phyloP scores from a whole-genome alignment of 768 basidiomycete species.

The Collybia mongolica region DNA sequence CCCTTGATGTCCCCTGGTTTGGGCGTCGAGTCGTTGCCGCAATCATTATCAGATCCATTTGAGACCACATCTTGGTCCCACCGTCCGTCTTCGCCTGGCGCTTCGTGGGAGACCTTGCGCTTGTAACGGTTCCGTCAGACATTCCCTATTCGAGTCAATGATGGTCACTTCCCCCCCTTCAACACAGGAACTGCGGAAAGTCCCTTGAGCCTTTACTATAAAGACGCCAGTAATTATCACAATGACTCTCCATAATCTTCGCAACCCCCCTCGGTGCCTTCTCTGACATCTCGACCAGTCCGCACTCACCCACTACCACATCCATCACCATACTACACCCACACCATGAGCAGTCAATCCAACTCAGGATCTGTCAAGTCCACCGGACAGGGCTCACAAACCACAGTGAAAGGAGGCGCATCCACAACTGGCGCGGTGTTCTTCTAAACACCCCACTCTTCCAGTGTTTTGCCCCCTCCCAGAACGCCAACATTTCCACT shows the following conservation, averaged over 20 bases:
- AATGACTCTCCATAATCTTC: slow-evolving; percentile 33
- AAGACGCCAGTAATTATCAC: slow-evolving; percentile 16
- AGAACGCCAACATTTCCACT: slow-evolving; percentile 4
- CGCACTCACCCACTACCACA: slow-evolving; percentile 3
- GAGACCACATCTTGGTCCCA: slow-evolving; percentile 15
- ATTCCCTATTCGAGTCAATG: slow-evolving; percentile 41
- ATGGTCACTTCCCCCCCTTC: slow-evolving; percentile 29
- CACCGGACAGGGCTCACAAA: slow-evolving; percentile 32
- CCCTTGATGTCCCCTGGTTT: slow-evolving; percentile 31
- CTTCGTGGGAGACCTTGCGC: slow-evolving; percentile 21
- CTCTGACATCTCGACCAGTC: slow-evolving; percentile 7
- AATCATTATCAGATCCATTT: slow-evolving; percentile 36
- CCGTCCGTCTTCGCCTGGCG: slow-evolving; percentile 27
- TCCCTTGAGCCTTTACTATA: slow-evolving; percentile 23
- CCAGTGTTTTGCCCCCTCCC: slow-evolving; percentile 11
- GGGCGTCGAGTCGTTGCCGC: slow-evolving; percentile 34
- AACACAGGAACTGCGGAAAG: slow-evolving; percentile 28
- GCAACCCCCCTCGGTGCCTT: slow-evolving; percentile 11
- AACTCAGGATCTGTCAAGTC: slow-evolving; percentile 35
- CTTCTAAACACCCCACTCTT: slow-evolving; percentile 43
- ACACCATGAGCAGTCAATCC: slow-evolving; percentile 38
- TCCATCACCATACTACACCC: slow-evolving; percentile 2
- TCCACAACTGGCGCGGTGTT: slow-evolving; percentile 54
- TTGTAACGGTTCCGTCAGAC: slow-evolving; percentile 24
- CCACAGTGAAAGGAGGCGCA: slow-evolving; percentile 49